These are phyloP conservation scores for Spathaspora arborariae DNA, from an alignment of 805 yeast genomes.

Conservation along the genomic window DNA sequence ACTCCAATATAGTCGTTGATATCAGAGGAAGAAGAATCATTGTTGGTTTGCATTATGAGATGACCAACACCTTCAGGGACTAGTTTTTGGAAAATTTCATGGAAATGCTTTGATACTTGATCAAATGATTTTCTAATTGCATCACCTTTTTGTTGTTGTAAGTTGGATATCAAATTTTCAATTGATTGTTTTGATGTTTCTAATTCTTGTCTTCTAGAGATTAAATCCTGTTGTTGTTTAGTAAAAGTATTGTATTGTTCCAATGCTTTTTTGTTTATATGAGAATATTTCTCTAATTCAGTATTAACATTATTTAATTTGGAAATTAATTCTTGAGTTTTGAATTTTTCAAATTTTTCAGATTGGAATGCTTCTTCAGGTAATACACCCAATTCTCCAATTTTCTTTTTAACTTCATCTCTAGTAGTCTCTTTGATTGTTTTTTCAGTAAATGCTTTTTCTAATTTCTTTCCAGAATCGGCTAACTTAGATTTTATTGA, in stretches of 20 bases:
- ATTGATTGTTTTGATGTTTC: conserved; percentile 70
- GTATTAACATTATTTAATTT: conserved; percentile 53
- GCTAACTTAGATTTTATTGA: conserved; percentile 54
- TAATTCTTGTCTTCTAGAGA: conserved; percentile 62
- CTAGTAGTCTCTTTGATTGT: conserved; percentile 56
- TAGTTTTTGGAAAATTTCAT: conserved; percentile 68
- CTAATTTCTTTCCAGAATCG: conserved; percentile 58
- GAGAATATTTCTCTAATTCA: conserved; percentile 59
- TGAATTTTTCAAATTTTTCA: conserved; percentile 34
- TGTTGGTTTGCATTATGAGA: conserved; percentile 57
- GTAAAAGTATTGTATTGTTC: conserved; percentile 77
- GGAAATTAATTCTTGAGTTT: conserved; percentile 51
- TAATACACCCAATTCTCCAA: conserved; percentile 81
- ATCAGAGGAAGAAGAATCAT: conserved; percentile 11
- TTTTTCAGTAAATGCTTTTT: conserved; percentile 60
- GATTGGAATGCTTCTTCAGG: conserved; percentile 76
- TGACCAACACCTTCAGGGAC: conserved; percentile 83
- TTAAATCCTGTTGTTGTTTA: conserved; percentile 65
- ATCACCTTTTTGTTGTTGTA: conserved; percentile 74
- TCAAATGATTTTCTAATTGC: conserved; percentile 79
- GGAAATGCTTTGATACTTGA: conserved; percentile 70
- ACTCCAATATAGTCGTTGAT: conserved; percentile 74
- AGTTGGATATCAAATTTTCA: conserved; percentile 60
- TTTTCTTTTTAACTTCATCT: conserved; percentile 67
- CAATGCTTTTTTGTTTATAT: conserved; percentile 84